Evolutionary conservation across 2,329 filamentous ascomycete genomes (phyloP).

Genomic region (Neurospora sp.): DNA sequence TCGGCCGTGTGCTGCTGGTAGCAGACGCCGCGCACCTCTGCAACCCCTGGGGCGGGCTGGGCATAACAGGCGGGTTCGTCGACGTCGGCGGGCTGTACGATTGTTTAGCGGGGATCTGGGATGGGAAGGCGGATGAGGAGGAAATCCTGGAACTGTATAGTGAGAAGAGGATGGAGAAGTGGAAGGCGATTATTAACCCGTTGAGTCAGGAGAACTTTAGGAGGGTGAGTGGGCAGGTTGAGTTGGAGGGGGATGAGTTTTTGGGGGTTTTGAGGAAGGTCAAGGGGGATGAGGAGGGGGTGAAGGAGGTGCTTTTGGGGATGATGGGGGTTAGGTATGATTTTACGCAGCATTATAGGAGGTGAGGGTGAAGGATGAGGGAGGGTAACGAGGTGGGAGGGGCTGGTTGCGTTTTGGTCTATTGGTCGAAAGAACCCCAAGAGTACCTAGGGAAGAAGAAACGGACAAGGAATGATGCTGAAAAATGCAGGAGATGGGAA

Average conservation of each 20-base stretch:
- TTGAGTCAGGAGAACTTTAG: slow-evolving; percentile 35
- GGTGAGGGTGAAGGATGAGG: neutral
- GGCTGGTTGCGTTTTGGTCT: neutral
- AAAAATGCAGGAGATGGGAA: too few species aligned
- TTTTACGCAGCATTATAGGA: slow-evolving; percentile 33
- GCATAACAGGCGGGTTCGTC: slow-evolving; percentile 55
- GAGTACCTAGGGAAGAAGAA: too few species aligned
- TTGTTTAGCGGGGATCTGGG: slow-evolving; percentile 40
- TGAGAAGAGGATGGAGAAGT: slow-evolving; percentile 36
- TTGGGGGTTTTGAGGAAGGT: slow-evolving; percentile 28
- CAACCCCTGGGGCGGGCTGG: slow-evolving; percentile 49
- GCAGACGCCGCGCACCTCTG: slow-evolving; percentile 52
- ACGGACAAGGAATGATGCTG: too few species aligned
- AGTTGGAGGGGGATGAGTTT: slow-evolving; percentile 29
- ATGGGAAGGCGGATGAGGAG: slow-evolving; percentile 33
- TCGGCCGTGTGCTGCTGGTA: slow-evolving; percentile 45
- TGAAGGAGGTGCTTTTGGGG: slow-evolving; percentile 26
- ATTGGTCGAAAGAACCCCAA: neutral
- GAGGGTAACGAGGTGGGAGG: neutral
- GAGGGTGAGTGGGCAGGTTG: slow-evolving; percentile 24
- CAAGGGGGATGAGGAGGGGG: slow-evolving; percentile 23
- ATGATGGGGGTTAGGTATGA: slow-evolving; percentile 32
- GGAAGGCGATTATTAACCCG: slow-evolving; percentile 32
- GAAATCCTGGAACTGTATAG: slow-evolving; percentile 35
- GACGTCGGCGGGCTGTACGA: slow-evolving; percentile 53